phyloP scores from a whole-genome alignment of 345 rosid genomes.

The Eucalyptus microcorys region DNA sequence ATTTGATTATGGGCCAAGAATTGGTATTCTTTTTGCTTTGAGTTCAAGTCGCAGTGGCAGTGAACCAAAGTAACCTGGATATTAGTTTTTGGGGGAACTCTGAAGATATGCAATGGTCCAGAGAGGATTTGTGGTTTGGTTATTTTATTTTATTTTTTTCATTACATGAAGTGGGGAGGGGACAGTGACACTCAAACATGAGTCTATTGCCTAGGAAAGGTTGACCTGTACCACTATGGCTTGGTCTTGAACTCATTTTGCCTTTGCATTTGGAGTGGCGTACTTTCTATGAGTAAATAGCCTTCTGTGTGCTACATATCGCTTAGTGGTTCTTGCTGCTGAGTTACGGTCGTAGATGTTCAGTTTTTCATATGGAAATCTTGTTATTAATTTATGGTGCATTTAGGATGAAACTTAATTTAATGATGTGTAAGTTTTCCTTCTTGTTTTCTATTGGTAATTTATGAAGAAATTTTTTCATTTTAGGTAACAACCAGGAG shows the following conservation, averaged over 20 bases:
- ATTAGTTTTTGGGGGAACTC: not conserved
- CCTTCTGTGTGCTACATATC: not conserved
- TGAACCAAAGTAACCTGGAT: not conserved
- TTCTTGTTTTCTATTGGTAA: not conserved
- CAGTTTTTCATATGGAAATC: not conserved
- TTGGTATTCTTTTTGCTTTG: not conserved
- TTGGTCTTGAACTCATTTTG: not conserved
- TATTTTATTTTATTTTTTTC: not conserved
- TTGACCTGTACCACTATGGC: not conserved
- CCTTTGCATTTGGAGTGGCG: not conserved
- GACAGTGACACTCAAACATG: not conserved
- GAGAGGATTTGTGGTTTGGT: not conserved
- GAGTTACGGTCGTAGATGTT: not conserved
- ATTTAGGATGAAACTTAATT: not conserved
- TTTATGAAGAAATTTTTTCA: constrained; percentile 7
- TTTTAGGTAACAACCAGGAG: constrained; percentile 81
- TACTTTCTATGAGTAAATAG: not conserved
- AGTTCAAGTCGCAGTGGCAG: not conserved
- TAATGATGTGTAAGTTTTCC: not conserved
- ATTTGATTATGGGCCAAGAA: not conserved
- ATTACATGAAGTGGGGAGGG: not conserved
- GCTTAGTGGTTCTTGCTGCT: not conserved
- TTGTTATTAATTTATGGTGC: not conserved
- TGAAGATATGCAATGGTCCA: not conserved
- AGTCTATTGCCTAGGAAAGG: not conserved